Conservation (phyloP, 148 eudicot species). For the Heliamphora exappendiculata region DNA sequence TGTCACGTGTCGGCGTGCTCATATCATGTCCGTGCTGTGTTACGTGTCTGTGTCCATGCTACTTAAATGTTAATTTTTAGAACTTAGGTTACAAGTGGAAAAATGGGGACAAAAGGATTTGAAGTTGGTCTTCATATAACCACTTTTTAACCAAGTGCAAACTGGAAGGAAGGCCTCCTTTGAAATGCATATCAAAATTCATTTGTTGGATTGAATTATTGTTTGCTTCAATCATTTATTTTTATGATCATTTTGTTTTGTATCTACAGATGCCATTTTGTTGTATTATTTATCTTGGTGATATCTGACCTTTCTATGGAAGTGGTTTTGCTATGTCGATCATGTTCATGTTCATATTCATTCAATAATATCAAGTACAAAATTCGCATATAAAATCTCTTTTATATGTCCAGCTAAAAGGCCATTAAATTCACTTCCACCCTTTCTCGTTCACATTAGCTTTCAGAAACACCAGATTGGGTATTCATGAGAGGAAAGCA, state of each 20-base stretch:
- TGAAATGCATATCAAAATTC: neutral
- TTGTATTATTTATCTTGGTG: neutral
- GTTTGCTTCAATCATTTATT: neutral
- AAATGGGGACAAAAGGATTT: neutral
- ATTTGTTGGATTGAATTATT: neutral
- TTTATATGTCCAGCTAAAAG: neutral
- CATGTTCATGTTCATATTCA: neutral
- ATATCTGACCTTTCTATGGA: neutral
- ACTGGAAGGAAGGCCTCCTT: neutral
- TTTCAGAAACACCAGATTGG: slow-evolving; percentile 73
- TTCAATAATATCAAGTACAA: neutral
- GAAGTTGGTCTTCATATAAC: neutral
- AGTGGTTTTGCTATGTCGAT: neutral
- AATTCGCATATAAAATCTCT: neutral
- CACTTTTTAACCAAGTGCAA: neutral
- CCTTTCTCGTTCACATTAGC: slow-evolving; percentile 28
- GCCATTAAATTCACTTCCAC: neutral
- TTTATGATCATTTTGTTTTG: neutral
- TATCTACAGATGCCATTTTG: neutral
- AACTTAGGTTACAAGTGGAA: neutral
- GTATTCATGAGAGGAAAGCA: slow-evolving; percentile 57
- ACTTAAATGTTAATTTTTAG: neutral
- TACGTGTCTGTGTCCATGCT: too few relatives aligned
- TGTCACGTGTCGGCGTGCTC: too few relatives aligned
- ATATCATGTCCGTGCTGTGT: too few relatives aligned